Evolutionary conservation across 805 yeast genomes (phyloP), one percentile per base, ranked within the genome.

Genomic region (Nakazawaea ambrosiae): DNA sequence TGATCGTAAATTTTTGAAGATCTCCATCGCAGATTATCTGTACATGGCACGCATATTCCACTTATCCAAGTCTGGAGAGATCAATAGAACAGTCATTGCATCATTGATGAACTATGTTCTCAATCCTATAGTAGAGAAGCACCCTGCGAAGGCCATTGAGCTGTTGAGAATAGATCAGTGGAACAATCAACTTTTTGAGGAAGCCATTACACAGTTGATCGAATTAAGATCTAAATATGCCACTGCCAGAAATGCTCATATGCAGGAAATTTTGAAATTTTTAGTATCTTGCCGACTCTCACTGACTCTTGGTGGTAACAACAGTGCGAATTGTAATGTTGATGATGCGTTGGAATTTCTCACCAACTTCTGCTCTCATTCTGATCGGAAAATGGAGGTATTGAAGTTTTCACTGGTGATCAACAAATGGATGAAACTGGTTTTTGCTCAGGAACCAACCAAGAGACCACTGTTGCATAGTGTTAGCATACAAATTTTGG

Each of bases 51-150:
- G 8, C 4, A 33, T 33, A 5, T 23, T 39, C 15, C 16, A 20
- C 12, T 10, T 10, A 11, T 11, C 32, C 4, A 4, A 3, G 18
- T 22, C 31, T 12, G 34, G 27, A 1, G 41, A 39, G 19, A 12
- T 39, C 10, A 15, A 7, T 5, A 20, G 25, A 16, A 7, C 24
- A 9, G 22, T 31, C 19, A 22, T 39, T 17, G n/a, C n/a, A 4
- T 6, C 26, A 9, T 28, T 38, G 33, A 22, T 38, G 26, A 22
- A 16, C 7, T 29, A 38, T 20, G 15, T 38, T 4, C 18, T 38
- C 22, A 39, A 39, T 22, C 38, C 38, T 3, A 26, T 33, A 4
- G 20, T 29, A 2, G 41, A 39, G n/a, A 39, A 39, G 14, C 34
- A 34, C 14, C 37, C 37, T 27, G 20, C 23, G 5, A 28, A 30